A percentile compares a stretch with the other conserved stretches of the same genome.
These are phyloP conservation scores for Boletellus deceptivus DNA, from an alignment of 1,284 basidiomycete genomes.

Conservation along the genomic window DNA sequence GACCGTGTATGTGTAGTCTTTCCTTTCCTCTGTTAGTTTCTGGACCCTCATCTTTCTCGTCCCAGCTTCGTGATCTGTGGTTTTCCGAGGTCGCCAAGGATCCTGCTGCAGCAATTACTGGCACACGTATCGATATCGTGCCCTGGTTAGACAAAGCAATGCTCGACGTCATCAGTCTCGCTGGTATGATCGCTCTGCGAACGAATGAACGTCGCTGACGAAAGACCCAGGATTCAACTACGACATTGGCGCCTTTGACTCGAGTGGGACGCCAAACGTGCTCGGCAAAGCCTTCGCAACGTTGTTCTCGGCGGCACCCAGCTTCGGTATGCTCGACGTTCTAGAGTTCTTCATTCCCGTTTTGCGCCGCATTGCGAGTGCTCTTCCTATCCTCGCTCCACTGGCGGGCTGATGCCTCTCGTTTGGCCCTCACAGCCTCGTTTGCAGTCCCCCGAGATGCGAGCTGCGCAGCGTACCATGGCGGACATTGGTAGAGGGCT, in stretches of 20 bases:
- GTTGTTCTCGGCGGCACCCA: constrained; percentile 30
- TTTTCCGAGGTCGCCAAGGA: constrained; percentile 29
- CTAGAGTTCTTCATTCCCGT: constrained; percentile 40
- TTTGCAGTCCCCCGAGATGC: constrained; percentile 9
- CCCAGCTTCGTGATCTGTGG: constrained; percentile 49
- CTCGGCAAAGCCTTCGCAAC: constrained; percentile 46
- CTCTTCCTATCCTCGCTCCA: not conserved
- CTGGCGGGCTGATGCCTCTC: not conserved
- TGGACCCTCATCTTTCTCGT: not conserved
- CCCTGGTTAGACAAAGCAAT: constrained; percentile 57
- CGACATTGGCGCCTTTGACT: constrained; percentile 5
- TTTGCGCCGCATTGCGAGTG: constrained; percentile 43
- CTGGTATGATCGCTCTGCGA: constrained; percentile 41
- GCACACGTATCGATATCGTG: constrained; percentile 46
- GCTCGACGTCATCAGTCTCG: constrained; percentile 67
- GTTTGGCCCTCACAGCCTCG: constrained; percentile 11
- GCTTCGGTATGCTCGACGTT: constrained; percentile 4
- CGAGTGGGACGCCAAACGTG: constrained; percentile 39
- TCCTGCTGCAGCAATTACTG: constrained; percentile 7
- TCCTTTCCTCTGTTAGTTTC: not conserved
- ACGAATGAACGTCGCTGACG: not conserved
- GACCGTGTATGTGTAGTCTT: constrained; percentile 36
- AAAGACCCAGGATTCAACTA: not conserved
- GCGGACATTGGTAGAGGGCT: constrained; percentile 44
- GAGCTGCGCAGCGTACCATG: constrained; percentile 26